Evolutionary conservation across 1,139 yeast genomes (phyloP), one percentile per base, ranked within the genome.

Genomic region (Saccharomyces hybrid): DNA sequence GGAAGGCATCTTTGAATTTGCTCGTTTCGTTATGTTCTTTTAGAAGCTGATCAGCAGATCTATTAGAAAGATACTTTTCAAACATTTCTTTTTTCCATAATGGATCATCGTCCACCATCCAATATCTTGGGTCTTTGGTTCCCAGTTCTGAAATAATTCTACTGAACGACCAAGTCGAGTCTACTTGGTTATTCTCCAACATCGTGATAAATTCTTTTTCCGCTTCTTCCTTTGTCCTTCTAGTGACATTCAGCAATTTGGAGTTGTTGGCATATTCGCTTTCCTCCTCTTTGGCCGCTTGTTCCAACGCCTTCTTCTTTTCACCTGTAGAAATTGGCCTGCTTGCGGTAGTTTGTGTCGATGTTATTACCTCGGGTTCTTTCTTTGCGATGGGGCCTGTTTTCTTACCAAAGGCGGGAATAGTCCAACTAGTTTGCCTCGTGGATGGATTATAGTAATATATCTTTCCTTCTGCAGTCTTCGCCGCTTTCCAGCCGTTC

Each of bases 371-470:
- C 7, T 26, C 44, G 11, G 64, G 60, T 42, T 69, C 38, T 31
- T 42, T 47, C 28, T 42, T 54, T 21, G 19, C 46, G 24, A 19
- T 38, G 44, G 12, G 12, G 14, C 19, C 31, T 24, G 55, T 38
- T 14, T 49, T 46, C 7, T 57, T 58, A 3, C 73, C 68, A 24
- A 73, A 84, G 0, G 66, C 74, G 0, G 97, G 97, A 24, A 79
- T 69, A 27, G 84, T 88, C 97, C 97, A 91, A 0, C 86, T 83
- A 11, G 95, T 84, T 63, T 83, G 84, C 3, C 82, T 80, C 0
- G 91, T 81, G 19, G 71, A 70, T 21, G 75, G 74, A 66, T 88
- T 86, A 69, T 85, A 86, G 73, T 88, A 91, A 69, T 90, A 91
- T 34, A 74, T 74, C 55, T 74, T 74, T 0, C 93, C 95, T 19